Evolutionary conservation across 2,329 filamentous ascomycete species (phyloP), one percentile per base, ranked within the genome.

Genomic region (Penicillium thymicola): DNA sequence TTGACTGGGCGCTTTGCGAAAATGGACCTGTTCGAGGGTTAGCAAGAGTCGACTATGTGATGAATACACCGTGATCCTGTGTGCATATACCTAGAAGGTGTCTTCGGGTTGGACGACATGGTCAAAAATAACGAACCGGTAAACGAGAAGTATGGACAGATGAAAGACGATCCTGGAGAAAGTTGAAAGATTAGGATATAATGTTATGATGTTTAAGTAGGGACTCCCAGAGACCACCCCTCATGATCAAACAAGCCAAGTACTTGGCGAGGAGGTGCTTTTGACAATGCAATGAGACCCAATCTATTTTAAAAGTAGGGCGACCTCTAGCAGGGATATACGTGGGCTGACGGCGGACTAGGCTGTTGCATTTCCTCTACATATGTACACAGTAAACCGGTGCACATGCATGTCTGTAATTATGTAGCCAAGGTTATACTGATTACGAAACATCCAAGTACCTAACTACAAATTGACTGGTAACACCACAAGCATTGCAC

Each of bases 211-310:
- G 34, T n/a, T 47, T 53, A 28, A 47, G 14, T 38, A 37, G 4
- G 8, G 13, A 25, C n/a, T 13, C 7, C 18, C 18, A 18, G 25
- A 23, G 27, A 18, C 5, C 25, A 21, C 25, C 37, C 25, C n/a
- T 30, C 25, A 27, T 53, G 40, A 28, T n/a, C 21, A 28, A 44
- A 45, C 23, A 5, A 27, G 51, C 51, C 36, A 42, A 38, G 34
- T 49, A 30, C 45, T 37, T 18, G 32, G 28, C 36, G n/a, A 21
- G 5, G n/a, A 27, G 21, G 43, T 54, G 36, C 51, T 54, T 36
- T 49, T 48, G 51, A 28, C 27, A 13, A 48, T 54, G 51, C 51
- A 54, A n/a, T 49, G 43, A 49, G 34, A 42, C 51, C 51, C 44
- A 54, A 54, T 18, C 51, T 30, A 47, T 40, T 47, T 40, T 27